phyloP scores from a whole-genome alignment of 148 eudicot species.

The Cornus controversa region DNA sequence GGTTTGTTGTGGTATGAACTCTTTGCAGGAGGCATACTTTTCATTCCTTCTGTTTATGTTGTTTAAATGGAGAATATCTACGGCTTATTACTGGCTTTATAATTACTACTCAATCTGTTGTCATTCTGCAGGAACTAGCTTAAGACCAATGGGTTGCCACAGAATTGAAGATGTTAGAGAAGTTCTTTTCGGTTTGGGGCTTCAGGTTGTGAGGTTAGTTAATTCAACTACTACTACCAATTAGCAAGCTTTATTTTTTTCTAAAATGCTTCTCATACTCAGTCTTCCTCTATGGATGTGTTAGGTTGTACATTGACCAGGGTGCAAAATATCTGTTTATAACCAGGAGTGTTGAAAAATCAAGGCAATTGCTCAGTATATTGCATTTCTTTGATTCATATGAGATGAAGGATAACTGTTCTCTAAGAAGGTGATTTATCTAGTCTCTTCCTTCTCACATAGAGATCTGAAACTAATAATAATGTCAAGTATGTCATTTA shows the following conservation, averaged over 20 bases:
- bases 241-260: not conserved
- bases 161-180: constrained; percentile 51
- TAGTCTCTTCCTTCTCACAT: not conserved
- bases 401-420: constrained; percentile 19
- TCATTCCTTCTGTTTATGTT: constrained; percentile 8
- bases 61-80: not conserved
- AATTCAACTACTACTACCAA: constrained; percentile 8
- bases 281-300: constrained; percentile 12
- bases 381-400: constrained; percentile 39
- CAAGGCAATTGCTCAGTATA: constrained; percentile 49
- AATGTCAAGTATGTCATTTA: not conserved
- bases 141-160: constrained; percentile 43
- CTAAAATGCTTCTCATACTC: constrained; percentile 6
- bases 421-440: constrained; percentile 48
- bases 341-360: constrained; percentile 44
- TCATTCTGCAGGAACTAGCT: constrained; percentile 32
- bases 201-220: constrained; percentile 60
- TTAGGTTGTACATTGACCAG: constrained; percentile 44
- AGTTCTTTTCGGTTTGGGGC: constrained; percentile 63
- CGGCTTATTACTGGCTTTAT: not conserved
- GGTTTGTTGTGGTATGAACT: constrained; percentile 64
- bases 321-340: constrained; percentile 37
- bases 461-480: not conserved
- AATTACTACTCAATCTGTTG: constrained; percentile 11
- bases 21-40: constrained; percentile 28